Conservation (phyloP, 2,329 filamentous ascomycete species). For the Leptographium procerum region DNA sequence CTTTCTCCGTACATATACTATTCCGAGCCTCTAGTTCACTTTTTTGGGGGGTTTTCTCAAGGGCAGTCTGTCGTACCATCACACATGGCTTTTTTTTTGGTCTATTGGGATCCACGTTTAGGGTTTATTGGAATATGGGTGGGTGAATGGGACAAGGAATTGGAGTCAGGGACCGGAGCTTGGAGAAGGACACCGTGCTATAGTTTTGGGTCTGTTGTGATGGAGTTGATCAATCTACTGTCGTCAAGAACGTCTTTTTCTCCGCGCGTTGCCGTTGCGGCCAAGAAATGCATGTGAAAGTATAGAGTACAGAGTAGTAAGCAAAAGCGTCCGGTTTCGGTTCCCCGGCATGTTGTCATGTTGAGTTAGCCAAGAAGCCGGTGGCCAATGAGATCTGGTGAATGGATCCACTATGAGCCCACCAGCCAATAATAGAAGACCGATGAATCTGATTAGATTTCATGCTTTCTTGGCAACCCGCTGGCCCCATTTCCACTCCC, state of each 20-base stretch:
- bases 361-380: background rate
- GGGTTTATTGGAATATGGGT: background rate
- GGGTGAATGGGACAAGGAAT: background rate
- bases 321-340: background rate
- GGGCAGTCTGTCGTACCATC: too few species aligned
- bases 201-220: too few species aligned
- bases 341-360: background rate
- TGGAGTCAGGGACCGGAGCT: background rate
- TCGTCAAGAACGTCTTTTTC: too few species aligned
- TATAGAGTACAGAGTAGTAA: too few species aligned
- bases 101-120: background rate
- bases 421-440: constrained; percentile 4
- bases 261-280: too few species aligned
- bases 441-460: constrained; percentile 14
- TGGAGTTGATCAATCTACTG: too few species aligned
- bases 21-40: background rate
- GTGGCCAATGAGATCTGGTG: background rate
- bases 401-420: background rate
- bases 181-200: background rate
- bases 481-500: background rate
- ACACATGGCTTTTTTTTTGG: background rate
- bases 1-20: background rate
- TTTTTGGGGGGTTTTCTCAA: too few species aligned
- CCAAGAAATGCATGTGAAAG: background rate
- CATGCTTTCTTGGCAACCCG: background rate